Evolutionary conservation across 2,329 filamentous ascomycete genomes (phyloP).

Genomic region (Emmonsia crescens): DNA sequence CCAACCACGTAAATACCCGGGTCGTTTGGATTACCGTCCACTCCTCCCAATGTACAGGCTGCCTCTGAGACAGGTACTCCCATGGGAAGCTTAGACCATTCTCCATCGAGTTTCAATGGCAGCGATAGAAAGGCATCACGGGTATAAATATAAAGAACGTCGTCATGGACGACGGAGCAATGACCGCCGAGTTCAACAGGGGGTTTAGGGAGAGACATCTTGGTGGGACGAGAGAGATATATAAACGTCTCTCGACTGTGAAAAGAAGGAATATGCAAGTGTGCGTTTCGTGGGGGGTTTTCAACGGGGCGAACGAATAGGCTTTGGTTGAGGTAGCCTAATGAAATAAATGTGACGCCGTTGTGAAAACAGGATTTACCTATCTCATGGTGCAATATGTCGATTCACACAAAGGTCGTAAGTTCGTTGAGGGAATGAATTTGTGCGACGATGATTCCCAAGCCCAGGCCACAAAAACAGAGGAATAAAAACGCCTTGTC

Average conservation of each 20-base stretch:
- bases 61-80: conserved; percentile 60
- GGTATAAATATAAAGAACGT: conserved; percentile 77
- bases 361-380: neutral
- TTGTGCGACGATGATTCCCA: neutral
- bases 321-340: conserved; percentile 2
- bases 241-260: conserved; percentile 6
- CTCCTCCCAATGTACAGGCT: conserved; percentile 62
- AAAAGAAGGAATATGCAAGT: neutral
- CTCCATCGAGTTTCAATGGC: conserved; percentile 53
- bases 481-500: neutral
- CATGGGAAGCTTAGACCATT: conserved; percentile 57
- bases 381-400: neutral
- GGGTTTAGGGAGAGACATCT: conserved; percentile 64
- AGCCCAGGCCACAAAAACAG: neutral
- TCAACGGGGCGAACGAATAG: neutral
- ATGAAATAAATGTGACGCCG: conserved; percentile 2
- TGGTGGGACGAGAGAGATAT: conserved; percentile 10
- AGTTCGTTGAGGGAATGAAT: neutral
- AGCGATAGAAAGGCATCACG: conserved; percentile 64
- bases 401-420: neutral
- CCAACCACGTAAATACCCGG: conserved; percentile 72
- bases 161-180: conserved; percentile 70
- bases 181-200: conserved; percentile 59
- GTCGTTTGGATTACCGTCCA: conserved; percentile 44
- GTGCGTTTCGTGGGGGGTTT: conserved; percentile 15